Conservation (phyloP, 2,329 filamentous ascomycete genomes). For the Diaporthe humulicola region DNA sequence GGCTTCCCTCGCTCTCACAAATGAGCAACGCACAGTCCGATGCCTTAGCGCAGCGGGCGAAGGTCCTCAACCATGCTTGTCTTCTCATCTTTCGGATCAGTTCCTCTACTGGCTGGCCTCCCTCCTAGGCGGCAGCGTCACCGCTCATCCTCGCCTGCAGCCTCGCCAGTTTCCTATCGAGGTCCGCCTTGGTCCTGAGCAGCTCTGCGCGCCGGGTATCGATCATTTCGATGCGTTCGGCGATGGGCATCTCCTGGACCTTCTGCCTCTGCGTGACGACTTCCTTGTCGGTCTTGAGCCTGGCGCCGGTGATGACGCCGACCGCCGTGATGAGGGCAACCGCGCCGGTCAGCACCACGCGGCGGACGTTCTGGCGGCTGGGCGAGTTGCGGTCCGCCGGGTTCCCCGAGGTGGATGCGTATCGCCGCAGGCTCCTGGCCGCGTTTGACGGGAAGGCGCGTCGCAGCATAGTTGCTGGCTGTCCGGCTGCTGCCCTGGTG, state of each 20-base stretch:
- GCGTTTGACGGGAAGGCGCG: background rate
- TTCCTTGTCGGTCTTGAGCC: conserved; percentile 46
- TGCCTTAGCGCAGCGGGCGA: background rate
- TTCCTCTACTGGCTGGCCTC: background rate
- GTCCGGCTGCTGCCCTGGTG: background rate
- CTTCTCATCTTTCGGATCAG: background rate
- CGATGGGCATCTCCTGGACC: conserved; percentile 43
- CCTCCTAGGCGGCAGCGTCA: conserved; percentile 12
- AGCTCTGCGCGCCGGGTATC: conserved; percentile 46
- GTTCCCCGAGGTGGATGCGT: background rate
- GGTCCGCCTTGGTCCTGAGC: conserved; percentile 43
- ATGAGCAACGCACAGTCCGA: background rate
- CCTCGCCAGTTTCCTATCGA: conserved; percentile 49
- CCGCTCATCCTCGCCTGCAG: conserved; percentile 46
- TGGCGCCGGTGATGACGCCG: conserved; percentile 50
- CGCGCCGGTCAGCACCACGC: conserved; percentile 44
- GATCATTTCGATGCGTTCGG: conserved; percentile 49
- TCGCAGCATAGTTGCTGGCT: background rate
- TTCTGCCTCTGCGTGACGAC: conserved; percentile 42
- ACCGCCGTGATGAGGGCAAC: conserved; percentile 48
- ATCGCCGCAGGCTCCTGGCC: conserved; percentile 20
- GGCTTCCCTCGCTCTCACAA: background rate
- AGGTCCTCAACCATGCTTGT: background rate
- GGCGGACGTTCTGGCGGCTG: conserved; percentile 40
- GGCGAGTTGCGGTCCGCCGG: background rate